Evolutionary conservation across 108 stramenopile species (phyloP).

Genomic region (Seminavis robusta): DNA sequence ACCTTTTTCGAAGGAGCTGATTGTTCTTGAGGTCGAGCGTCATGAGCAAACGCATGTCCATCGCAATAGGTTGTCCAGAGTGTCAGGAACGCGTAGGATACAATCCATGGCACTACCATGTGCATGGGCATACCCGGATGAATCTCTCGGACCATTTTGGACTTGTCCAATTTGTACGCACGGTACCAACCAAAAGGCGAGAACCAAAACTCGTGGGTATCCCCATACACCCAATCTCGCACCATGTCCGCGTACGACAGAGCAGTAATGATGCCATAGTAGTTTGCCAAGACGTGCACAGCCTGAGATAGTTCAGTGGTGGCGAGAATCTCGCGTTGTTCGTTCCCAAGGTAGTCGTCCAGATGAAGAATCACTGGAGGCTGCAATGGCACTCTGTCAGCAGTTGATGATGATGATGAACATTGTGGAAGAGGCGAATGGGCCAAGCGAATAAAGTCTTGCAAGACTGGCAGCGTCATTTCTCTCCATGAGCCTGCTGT

Average conservation of each 20-base stretch:
- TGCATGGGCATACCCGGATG: conserved; percentile 80
- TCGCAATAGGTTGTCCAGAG: conserved; percentile 61
- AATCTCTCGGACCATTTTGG: conserved; percentile 49
- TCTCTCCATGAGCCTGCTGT: conserved; percentile 39
- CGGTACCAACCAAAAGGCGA: conserved; percentile 42
- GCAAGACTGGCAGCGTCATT: conserved; percentile 51
- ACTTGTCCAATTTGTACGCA: conserved; percentile 6
- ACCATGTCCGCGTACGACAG: conserved; percentile 71
- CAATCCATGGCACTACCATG: conserved; percentile 49
- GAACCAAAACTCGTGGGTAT: conserved; percentile 61
- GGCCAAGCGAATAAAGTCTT: conserved; percentile 51
- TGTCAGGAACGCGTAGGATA: conserved; percentile 57
- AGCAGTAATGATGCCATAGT: conserved; percentile 64
- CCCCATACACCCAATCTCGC: conserved; percentile 66
- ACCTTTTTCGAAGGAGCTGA: neutral
- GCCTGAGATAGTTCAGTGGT: conserved; percentile 52
- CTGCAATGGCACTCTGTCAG: neutral
- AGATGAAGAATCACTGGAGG: conserved; percentile 66
- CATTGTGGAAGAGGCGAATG: conserved; percentile 7
- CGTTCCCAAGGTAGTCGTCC: conserved; percentile 81
- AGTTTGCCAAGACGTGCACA: conserved; percentile 53
- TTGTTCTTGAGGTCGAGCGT: neutral
- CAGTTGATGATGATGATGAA: neutral
- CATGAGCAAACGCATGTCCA: no score
- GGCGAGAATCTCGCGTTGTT: conserved; percentile 51